Conservation (phyloP, 164 flowering plant species). For the Aristolochia californica region DNA sequence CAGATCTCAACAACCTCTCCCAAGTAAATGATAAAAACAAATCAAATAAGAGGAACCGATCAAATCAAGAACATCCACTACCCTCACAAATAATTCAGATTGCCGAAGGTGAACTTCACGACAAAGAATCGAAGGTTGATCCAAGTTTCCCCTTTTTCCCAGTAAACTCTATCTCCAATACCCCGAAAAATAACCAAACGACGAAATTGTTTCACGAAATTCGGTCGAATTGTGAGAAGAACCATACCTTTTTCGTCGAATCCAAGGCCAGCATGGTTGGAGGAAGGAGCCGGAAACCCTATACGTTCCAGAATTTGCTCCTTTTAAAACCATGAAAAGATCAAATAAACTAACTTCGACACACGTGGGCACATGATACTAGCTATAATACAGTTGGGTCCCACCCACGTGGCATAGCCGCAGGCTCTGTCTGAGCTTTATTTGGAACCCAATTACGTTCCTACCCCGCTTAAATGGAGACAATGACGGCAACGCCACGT, state of each 20-base stretch:
- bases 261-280: background rate
- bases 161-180: background rate
- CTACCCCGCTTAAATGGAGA: background rate
- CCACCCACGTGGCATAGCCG: constrained; percentile 10
- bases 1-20: too few species aligned
- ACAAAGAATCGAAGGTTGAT: too few species aligned
- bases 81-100: too few species aligned
- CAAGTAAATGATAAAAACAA: too few species aligned
- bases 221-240: background rate
- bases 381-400: background rate
- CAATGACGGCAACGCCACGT: constrained; percentile 1
- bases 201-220: background rate
- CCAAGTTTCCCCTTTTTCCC: background rate
- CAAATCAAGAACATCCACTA: too few species aligned
- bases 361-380: constrained; percentile 2
- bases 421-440: background rate
- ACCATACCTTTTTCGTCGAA: background rate
- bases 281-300: constrained; percentile 18
- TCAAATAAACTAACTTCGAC: background rate
- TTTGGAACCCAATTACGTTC: background rate
- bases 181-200: background rate
- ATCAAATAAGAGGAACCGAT: too few species aligned
- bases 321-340: constrained; percentile 12
- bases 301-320: constrained; percentile 13
- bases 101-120: too few species aligned